Evolutionary conservation across 805 yeast species (phyloP).

Genomic region (Monosporozyma solicola): DNA sequence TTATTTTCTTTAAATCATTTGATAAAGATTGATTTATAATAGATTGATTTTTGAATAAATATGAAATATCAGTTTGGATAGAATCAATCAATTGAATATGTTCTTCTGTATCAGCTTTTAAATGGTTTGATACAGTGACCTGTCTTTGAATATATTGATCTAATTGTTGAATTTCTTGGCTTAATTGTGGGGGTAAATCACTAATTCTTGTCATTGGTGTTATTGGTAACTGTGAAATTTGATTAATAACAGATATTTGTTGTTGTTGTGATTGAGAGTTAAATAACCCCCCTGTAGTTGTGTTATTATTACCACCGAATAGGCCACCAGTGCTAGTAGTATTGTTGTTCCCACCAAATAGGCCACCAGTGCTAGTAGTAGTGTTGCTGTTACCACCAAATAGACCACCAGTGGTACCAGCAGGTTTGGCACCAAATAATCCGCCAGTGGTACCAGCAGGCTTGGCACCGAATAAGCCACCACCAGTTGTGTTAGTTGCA

Average conservation of each 20-base stretch:
- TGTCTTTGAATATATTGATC: slow-evolving; percentile 68
- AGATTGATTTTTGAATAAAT: slow-evolving; percentile 49
- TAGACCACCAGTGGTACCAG: background rate
- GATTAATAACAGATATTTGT: slow-evolving; percentile 34
- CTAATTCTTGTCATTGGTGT: slow-evolving; percentile 69
- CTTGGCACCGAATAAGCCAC: slow-evolving; percentile 22
- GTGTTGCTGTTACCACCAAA: slow-evolving; percentile 1
- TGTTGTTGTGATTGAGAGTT: slow-evolving; percentile 5
- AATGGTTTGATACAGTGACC: slow-evolving; percentile 59
- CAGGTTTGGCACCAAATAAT: slow-evolving; percentile 6
- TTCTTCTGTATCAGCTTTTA: slow-evolving; percentile 51
- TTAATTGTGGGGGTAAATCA: slow-evolving; percentile 63
- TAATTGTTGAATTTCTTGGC: slow-evolving; percentile 57
- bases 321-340: slow-evolving; percentile 15
- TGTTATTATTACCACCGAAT: slow-evolving; percentile 19
- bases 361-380: background rate
- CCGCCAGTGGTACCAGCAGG: slow-evolving; percentile 4
- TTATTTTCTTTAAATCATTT: slow-evolving; percentile 39
- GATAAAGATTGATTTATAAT: slow-evolving; percentile 57
- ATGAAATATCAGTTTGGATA: slow-evolving; percentile 64
- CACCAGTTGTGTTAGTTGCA: slow-evolving; percentile 7
- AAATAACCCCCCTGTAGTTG: background rate
- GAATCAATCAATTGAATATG: slow-evolving; percentile 59
- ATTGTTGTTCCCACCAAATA: slow-evolving; percentile 8
- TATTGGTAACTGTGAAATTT: slow-evolving; percentile 39